phyloP scores from a whole-genome alignment of 495 filamentous ascomycete species.

The Geoglossum glabrum region DNA sequence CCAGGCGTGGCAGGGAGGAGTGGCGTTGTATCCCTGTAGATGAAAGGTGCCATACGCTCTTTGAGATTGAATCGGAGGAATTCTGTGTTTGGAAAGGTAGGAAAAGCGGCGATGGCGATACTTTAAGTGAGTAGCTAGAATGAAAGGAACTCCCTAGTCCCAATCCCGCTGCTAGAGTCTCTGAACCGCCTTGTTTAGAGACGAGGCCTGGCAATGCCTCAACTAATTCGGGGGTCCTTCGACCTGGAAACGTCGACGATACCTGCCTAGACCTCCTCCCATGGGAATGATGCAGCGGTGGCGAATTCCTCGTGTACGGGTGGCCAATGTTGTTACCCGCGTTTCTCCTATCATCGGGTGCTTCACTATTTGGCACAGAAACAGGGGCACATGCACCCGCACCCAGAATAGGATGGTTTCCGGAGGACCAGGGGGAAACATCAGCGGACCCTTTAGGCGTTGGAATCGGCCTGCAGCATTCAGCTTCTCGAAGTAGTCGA shows the following conservation, averaged over 20 bases:
- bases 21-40: background rate
- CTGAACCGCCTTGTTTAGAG: background rate
- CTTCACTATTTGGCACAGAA: background rate
- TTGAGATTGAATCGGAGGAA: background rate
- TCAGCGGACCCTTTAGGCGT: background rate
- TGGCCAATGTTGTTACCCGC: background rate
- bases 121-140: background rate
- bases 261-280: background rate
- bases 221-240: background rate
- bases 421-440: background rate
- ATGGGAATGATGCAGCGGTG: background rate
- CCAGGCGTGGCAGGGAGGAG: background rate
- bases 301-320: background rate
- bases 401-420: background rate
- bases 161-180: background rate
- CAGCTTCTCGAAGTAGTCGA: background rate
- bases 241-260: background rate
- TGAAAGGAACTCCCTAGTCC: background rate
- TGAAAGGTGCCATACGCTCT: background rate
- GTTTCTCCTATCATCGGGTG: background rate
- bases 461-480: background rate
- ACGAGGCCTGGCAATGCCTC: background rate
- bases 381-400: background rate
- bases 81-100: background rate
- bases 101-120: background rate